Percentiles rank a stretch among this genome's conserved stretches.
Conservation (phyloP, 2,329 filamentous ascomycete genomes). For the Colletotrichum sp. region DNA sequence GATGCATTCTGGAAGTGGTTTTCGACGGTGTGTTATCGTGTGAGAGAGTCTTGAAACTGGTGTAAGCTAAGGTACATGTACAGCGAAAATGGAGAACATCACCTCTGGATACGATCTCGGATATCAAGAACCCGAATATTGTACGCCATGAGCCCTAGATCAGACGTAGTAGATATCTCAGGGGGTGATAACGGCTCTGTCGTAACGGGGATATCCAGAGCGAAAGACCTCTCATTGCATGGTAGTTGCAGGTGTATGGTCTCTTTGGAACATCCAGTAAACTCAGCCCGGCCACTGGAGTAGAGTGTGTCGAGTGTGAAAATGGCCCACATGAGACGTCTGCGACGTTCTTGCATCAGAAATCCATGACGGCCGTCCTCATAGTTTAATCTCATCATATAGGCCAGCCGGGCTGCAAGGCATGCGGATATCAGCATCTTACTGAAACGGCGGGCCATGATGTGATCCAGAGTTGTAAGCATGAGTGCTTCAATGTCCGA, state of each 20-base stretch:
- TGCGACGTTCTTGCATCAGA: slow-evolving; percentile 18
- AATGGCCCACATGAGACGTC: slow-evolving; percentile 27
- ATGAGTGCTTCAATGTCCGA: slow-evolving; percentile 27
- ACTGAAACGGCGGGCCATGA: slow-evolving; percentile 22
- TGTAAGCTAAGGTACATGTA: not conserved
- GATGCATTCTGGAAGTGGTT: slow-evolving; percentile 13
- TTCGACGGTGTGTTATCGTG: slow-evolving; percentile 24
- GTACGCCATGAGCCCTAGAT: slow-evolving; percentile 11
- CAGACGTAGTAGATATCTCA: not conserved
- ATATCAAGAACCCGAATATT: slow-evolving; percentile 11
- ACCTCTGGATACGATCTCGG: slow-evolving; percentile 14
- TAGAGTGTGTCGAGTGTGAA: slow-evolving; percentile 18
- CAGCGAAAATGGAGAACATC: not conserved
- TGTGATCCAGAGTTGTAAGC: slow-evolving; percentile 24
- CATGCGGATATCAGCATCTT: slow-evolving; percentile 26
- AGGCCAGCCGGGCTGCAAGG: slow-evolving; percentile 19
- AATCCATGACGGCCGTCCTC: slow-evolving; percentile 22
- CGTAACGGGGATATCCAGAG: slow-evolving; percentile 7
- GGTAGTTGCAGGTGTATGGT: slow-evolving; percentile 11
- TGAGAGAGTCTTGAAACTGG: slow-evolving; percentile 15
- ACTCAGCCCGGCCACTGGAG: slow-evolving; percentile 10
- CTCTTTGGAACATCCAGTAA: slow-evolving; percentile 3
- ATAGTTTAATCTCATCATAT: slow-evolving; percentile 25
- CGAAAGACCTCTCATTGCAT: slow-evolving; percentile 6
- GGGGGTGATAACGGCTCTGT: not conserved